Base-by-base conservation (phyloP, 331 rosid species). In the Quercus lobata region DNA sequence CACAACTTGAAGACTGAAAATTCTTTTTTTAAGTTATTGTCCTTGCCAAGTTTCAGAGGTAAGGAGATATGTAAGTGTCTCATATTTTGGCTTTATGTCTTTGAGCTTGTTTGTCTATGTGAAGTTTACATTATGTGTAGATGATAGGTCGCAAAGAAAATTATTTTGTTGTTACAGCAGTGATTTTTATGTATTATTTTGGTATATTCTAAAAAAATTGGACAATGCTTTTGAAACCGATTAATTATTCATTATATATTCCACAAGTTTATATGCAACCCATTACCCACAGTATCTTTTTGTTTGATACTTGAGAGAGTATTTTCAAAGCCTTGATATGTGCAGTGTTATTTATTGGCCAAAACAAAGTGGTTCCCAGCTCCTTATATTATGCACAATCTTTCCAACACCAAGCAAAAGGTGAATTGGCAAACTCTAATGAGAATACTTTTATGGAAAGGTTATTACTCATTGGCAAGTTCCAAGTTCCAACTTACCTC, bases 71-170 rank as follows among this genome's bases (percentile, higher is more conserved):
- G 73, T 75, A 70, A 57, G 53, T 80, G 78, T 80, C 75, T 78
- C 79, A 75, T 71, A 71, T 75, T 78, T 83, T 83, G 14, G 18
- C 12, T 76, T 46, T 27, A 27, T 27, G 54, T 68, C 60, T 72
- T 49, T 61, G 74, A 49, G 79, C 63, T 17, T 76, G 80, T 58
- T 75, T 79, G 79, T 66, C 74, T 55, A 63, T 69, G 65, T 73
- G 71, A 71, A 57, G 78, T 49, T 74, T 85, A 79, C 83, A 62
- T 83, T 79, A 81, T 85, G 87, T 89, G 90, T 88, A 81, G 88
- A 58, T 84, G 30, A 62, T 81, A 82, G 76, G 82, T 44, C 44
- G 69, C 57, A 57, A 56, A 83, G 79, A 79, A 79, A 41, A 63
- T 62, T 18, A 35, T 80, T 80, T 80, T 80, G 30, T 65, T 65